Evolutionary conservation across 352 stramenopile genomes (phyloP).

Genomic region (Globisporangium camurandrum): DNA sequence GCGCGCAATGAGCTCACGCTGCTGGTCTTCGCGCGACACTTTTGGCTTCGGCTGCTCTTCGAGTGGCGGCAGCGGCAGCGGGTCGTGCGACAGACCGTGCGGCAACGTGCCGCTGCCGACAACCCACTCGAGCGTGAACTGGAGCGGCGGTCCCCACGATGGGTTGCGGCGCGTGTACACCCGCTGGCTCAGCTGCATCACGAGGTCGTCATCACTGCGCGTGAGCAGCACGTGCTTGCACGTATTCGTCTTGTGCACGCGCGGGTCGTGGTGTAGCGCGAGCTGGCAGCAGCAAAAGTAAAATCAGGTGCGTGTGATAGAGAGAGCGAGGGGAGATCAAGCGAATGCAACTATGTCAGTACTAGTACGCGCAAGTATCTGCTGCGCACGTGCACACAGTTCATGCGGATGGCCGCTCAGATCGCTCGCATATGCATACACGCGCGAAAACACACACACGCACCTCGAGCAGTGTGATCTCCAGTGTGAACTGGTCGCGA

Average conservation of each 20-base stretch:
- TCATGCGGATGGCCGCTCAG: too few species aligned
- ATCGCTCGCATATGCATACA: too few species aligned
- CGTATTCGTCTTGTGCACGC: constrained; percentile 7
- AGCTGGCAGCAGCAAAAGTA: not conserved
- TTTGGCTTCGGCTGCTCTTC: not conserved
- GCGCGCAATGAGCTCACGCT: constrained; percentile 2
- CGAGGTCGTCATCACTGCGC: constrained; percentile 5
- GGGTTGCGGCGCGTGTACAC: constrained; percentile 10
- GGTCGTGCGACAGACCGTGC: constrained; percentile 2
- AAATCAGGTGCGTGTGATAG: too few species aligned
- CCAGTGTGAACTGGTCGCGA: constrained; percentile 7
- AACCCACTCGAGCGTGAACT: constrained; percentile 9
- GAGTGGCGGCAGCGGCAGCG: not conserved
- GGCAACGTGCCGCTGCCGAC: constrained; percentile 1
- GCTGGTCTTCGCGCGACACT: constrained; percentile 3
- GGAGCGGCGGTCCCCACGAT: constrained; percentile 2
- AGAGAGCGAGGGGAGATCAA: not conserved
- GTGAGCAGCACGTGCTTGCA: constrained; percentile 10
- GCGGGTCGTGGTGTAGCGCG: constrained; percentile 5
- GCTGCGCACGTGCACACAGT: not conserved
- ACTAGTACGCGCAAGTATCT: not conserved
- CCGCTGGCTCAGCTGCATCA: constrained; percentile 7
- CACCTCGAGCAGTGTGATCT: constrained; percentile 10
- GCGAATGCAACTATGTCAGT: not conserved
- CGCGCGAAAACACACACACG: not conserved